These are phyloP conservation scores for Penicillium sp. DNA, from an alignment of 2,329 filamentous ascomycete species.

Conservation along the genomic window DNA sequence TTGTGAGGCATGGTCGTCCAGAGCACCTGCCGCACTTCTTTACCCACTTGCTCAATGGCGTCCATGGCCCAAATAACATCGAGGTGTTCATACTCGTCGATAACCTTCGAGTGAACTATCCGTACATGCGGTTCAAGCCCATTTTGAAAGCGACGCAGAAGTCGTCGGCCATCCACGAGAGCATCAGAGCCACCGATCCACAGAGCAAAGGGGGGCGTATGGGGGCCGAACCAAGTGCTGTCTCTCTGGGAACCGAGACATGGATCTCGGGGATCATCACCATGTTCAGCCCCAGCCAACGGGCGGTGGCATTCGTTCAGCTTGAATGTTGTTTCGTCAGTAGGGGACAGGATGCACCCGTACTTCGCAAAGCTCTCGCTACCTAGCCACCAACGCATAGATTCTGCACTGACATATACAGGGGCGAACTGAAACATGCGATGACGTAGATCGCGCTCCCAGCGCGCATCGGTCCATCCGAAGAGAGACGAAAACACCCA, in stretches of 20 bases:
- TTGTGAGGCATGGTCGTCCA: conserved; percentile 70
- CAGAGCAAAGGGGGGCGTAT: conserved; percentile 78
- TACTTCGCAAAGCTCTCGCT: conserved; percentile 81
- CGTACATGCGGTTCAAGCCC: conserved; percentile 78
- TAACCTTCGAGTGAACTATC: conserved; percentile 77
- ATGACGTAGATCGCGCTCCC: conserved; percentile 76
- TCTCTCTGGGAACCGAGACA: conserved; percentile 28
- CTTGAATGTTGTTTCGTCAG: conserved; percentile 52
- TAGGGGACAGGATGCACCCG: conserved; percentile 81
- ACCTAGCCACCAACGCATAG: conserved; percentile 95
- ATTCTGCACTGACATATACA: conserved; percentile 84
- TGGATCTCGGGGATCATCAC: conserved; percentile 16
- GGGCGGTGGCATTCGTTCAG: conserved; percentile 13
- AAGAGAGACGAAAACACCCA: conserved; percentile 88
- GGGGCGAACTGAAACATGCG: conserved; percentile 92
- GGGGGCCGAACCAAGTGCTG: conserved; percentile 78
- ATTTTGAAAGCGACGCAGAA: conserved; percentile 72
- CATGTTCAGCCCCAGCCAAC: conserved; percentile 7
- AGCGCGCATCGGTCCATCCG: conserved; percentile 78
- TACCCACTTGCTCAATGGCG: conserved; percentile 76
- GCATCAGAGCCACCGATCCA: conserved; percentile 85
- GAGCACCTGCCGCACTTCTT: conserved; percentile 75
- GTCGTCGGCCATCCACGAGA: conserved; percentile 75
- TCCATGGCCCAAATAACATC: conserved; percentile 97
- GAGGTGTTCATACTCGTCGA: conserved; percentile 87